Percentiles rank a stretch among this genome's conserved stretches.
Evolutionary conservation across 768 basidiomycete species (phyloP).

Genomic region (Boletus sensibilis): DNA sequence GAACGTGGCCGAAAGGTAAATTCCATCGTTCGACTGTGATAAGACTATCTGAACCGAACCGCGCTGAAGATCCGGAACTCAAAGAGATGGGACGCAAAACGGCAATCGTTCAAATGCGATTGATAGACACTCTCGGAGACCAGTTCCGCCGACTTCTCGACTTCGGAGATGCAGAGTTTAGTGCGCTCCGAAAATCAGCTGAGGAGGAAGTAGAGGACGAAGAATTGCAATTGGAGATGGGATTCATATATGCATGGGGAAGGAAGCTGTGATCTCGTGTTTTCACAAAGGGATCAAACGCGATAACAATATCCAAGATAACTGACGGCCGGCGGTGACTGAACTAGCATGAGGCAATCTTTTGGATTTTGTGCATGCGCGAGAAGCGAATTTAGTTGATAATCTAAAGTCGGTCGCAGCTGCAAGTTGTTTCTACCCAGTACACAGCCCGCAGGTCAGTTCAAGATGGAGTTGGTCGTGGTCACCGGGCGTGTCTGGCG

Average conservation of each 20-base stretch:
- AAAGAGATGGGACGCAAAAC: conserved; percentile 5
- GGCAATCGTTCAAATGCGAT: background rate
- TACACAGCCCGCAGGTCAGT: too few relatives aligned
- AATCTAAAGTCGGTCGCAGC: too few relatives aligned
- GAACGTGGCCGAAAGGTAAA: conserved; percentile 2
- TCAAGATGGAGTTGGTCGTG: too few relatives aligned
- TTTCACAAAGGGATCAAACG: too few relatives aligned
- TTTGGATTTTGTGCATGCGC: too few relatives aligned
- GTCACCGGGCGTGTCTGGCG: too few relatives aligned
- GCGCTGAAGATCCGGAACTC: background rate
- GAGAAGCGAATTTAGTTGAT: too few relatives aligned
- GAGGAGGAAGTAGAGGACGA: background rate
- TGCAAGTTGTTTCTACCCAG: too few relatives aligned
- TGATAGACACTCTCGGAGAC: conserved; percentile 5
- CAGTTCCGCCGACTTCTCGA: conserved; percentile 1
- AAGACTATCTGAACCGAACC: background rate
- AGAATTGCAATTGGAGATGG: background rate
- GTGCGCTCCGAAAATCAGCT: background rate
- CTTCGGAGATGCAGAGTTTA: background rate
- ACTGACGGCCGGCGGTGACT: too few relatives aligned
- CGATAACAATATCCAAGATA: too few relatives aligned
- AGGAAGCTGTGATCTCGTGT: background rate
- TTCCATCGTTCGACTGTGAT: background rate
- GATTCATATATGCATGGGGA: conserved; percentile 4
- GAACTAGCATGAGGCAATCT: too few relatives aligned